A percentile compares a stretch with the other conserved stretches of the same genome.
Evolutionary conservation across 148 eudicot species (phyloP).

Genomic region (Chenopodium berlandieri): DNA sequence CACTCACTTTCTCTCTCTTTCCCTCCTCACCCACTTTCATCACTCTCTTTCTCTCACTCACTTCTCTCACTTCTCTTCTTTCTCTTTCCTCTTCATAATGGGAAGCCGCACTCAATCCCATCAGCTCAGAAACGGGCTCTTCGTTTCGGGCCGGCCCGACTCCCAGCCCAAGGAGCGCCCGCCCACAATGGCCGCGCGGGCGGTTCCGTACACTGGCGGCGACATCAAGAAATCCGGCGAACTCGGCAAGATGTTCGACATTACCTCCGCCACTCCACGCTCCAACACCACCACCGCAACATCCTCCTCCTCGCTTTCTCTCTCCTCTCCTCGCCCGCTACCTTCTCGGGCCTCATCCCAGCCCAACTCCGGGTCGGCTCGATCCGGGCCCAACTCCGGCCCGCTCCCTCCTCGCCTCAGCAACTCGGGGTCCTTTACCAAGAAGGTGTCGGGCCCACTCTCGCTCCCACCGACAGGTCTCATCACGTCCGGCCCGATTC

Average conservation of each 20-base stretch:
- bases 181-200: conserved; percentile 53
- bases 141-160: conserved; percentile 78
- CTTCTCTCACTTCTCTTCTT: neutral
- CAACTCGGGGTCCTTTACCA: conserved; percentile 51
- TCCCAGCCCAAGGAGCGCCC: conserved; percentile 37
- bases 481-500: conserved; percentile 78
- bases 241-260: conserved; percentile 82
- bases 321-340: conserved; percentile 30
- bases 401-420: conserved; percentile 33
- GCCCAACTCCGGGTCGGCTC: conserved; percentile 63
- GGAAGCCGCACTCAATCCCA: conserved; percentile 66
- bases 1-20: neutral
- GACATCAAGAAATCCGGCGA: conserved; percentile 82
- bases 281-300: neutral
- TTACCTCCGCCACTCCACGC: neutral
- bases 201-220: conserved; percentile 81
- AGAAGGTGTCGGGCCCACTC: conserved; percentile 58
- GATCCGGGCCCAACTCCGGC: conserved; percentile 72
- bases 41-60: conserved; percentile 1
- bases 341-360: conserved; percentile 49
- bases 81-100: conserved; percentile 25
- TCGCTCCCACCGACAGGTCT: conserved; percentile 77
- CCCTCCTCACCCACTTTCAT: conserved; percentile 4
- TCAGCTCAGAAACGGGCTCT: conserved; percentile 77
- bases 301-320: conserved; percentile 31